Evolutionary conservation across 306 rosid species (phyloP), one percentile per base, ranked within the genome.

Genomic region (Gastrolobium villosum): DNA sequence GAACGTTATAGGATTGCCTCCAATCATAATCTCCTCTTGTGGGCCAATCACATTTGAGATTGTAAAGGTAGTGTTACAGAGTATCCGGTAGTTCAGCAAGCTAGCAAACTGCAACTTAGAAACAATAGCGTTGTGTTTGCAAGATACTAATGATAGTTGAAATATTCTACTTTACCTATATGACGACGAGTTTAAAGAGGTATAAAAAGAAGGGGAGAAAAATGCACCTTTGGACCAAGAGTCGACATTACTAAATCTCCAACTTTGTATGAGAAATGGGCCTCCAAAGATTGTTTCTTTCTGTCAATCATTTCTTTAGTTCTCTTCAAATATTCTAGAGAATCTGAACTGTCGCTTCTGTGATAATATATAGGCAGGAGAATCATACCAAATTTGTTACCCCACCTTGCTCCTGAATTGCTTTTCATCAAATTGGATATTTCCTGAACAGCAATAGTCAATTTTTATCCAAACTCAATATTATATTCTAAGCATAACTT

Each of bases 31-130:
- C 70, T 83, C 88, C 75, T 92, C 97, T 89, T 85, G 94, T 9
- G 99, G 99, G 4, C 99, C 97, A 72, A 92, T 76, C 65, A 94
- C 76, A 40, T 92, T 92, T 70, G 99, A 92, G 89, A 94, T 87
- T 5, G 95, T 83, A 69, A 92, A 92, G 80, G 85, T 88, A 50
- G 99, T 86, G 78, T 94, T 86, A 82, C 93, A 88, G 76, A 94
- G 61, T 70, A 92, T 84, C 84, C 93, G 84, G 77, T 89, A 88
- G 81, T 86, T 90, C 44, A 94, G 87, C 77, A 82, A 53, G 78
- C 91, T 72, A 43, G 94, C 97, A 66, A 74, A 6, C 98, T 92
- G 80, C 87, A 85, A 60, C 40, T 32, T 20, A 49, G 30, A 65
- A 37, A 63, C 48, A 77, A 48, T 26, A 71, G 9, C 61, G 49